A percentile compares a stretch with the other conserved stretches of the same genome.
These are phyloP conservation scores for Chrysochromulina tobinii DNA, from an alignment of 78 protist genomes.

Conservation along the genomic window DNA sequence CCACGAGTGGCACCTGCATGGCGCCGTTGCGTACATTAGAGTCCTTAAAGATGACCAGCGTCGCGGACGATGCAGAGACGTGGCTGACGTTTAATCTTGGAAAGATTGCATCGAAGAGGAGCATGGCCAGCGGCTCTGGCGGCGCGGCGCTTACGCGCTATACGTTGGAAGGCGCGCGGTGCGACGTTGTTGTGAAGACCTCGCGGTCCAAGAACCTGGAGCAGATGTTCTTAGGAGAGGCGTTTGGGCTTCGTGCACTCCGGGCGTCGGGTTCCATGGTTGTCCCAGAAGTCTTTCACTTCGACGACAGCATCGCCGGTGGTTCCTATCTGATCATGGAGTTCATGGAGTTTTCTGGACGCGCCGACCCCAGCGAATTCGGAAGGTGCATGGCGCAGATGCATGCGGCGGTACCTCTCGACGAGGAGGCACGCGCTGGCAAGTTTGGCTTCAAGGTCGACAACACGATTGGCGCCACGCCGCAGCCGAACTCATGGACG, in stretches of 20 bases:
- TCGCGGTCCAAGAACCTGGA: not conserved
- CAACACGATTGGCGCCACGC: constrained; percentile 53
- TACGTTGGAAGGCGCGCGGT: not conserved
- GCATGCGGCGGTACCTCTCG: constrained; percentile 22
- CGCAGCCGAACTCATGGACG: constrained; percentile 27
- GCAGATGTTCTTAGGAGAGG: constrained; percentile 35
- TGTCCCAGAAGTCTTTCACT: constrained; percentile 8
- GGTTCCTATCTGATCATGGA: constrained; percentile 36
- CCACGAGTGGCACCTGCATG: too few relatives aligned
- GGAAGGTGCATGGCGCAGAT: constrained; percentile 35
- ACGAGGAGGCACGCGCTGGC: constrained; percentile 35
- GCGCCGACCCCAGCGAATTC: not conserved
- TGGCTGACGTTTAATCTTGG: constrained; percentile 7
- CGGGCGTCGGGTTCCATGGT: not conserved
- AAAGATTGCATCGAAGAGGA: not conserved
- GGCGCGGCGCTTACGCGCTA: not conserved
- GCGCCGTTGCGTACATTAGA: too few relatives aligned
- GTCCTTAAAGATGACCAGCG: not conserved
- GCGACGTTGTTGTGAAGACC: constrained; percentile 19
- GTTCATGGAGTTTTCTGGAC: not conserved
- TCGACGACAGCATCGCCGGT: constrained; percentile 11
- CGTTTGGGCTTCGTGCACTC: constrained; percentile 25
- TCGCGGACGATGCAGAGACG: not conserved
- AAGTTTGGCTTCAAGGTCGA: constrained; percentile 36
- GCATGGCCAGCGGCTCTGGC: not conserved